phyloP scores from a whole-genome alignment of 164 flowering plant species.

The Liriodendron chinense region DNA sequence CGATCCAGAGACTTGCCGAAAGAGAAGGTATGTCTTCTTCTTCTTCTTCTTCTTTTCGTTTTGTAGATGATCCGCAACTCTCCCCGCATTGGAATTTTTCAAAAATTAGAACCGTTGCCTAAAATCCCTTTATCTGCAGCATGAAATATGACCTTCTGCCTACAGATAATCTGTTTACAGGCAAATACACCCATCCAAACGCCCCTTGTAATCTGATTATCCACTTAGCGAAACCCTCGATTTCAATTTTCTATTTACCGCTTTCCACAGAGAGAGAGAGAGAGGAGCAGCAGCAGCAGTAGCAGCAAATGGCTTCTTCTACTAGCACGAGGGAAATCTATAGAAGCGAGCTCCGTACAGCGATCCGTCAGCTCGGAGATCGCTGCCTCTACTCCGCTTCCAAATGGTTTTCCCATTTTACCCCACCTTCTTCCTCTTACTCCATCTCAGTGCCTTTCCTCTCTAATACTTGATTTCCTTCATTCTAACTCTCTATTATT shows the following conservation, averaged over 20 bases:
- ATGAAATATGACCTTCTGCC: no score
- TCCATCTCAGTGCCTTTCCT: neutral
- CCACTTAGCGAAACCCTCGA: slow-evolving; percentile 8
- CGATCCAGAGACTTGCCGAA: no score
- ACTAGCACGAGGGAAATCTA: slow-evolving; percentile 48
- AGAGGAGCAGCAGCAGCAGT: neutral
- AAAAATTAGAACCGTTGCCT: no score
- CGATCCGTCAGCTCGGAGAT: slow-evolving; percentile 80
- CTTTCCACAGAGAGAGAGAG: neutral
- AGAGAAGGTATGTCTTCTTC: no score
- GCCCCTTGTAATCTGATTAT: no score
- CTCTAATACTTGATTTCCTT: neutral
- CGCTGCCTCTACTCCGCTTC: slow-evolving; percentile 97
- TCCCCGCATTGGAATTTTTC: no score
- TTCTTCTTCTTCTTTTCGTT: no score
- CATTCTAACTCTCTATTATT: neutral
- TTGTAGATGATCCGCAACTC: no score
- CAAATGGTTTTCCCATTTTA: slow-evolving; percentile 56
- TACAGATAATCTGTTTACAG: no score
- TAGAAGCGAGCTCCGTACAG: slow-evolving; percentile 77
- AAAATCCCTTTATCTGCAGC: no score
- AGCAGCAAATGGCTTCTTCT: slow-evolving; percentile 3
- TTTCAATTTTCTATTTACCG: slow-evolving; percentile 1
- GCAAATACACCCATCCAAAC: no score
- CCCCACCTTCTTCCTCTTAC: neutral